Percentiles rank a stretch among this genome's conserved stretches.
phyloP scores from a whole-genome alignment of 768 basidiomycete genomes.

The Tulasnella calospora region DNA sequence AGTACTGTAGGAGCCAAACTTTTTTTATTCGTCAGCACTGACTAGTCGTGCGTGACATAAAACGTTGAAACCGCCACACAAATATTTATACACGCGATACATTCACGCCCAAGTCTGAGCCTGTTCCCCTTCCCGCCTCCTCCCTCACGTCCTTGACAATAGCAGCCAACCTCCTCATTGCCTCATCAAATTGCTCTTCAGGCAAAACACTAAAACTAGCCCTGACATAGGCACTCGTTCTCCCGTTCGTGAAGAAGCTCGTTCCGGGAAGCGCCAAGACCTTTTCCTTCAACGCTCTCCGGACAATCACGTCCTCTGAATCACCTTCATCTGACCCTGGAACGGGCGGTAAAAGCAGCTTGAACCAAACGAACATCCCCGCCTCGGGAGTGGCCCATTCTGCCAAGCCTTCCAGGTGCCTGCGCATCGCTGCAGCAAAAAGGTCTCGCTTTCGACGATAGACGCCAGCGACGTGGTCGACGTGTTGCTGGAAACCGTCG shows the following conservation, averaged over 20 bases:
- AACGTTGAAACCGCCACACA: background rate
- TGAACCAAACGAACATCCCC: constrained; percentile 92
- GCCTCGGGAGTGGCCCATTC: constrained; percentile 68
- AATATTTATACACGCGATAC: background rate
- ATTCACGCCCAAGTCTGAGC: background rate
- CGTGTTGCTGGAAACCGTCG: constrained; percentile 67
- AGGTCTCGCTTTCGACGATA: constrained; percentile 68
- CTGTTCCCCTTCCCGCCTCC: background rate
- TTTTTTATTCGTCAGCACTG: too few relatives aligned
- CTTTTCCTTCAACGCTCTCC: constrained; percentile 69
- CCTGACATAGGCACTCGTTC: constrained; percentile 68
- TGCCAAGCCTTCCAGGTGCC: constrained; percentile 66
- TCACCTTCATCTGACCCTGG: constrained; percentile 45
- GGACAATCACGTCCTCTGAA: constrained; percentile 65
- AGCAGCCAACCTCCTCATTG: constrained; percentile 1
- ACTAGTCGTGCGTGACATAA: too few relatives aligned
- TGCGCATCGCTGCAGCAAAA: constrained; percentile 70
- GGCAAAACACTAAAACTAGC: constrained; percentile 69
- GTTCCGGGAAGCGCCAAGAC: constrained; percentile 90
- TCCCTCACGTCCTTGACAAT: constrained; percentile 8
- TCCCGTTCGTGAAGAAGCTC: constrained; percentile 69
- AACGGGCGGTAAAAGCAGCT: constrained; percentile 44
- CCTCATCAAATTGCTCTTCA: constrained; percentile 10
- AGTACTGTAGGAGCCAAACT: too few relatives aligned
- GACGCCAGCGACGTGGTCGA: constrained; percentile 60